Evolutionary conservation across 2,329 filamentous ascomycete genomes (phyloP), one percentile per base, ranked within the genome.

Genomic region (Hymenoscyphus fraxineus): DNA sequence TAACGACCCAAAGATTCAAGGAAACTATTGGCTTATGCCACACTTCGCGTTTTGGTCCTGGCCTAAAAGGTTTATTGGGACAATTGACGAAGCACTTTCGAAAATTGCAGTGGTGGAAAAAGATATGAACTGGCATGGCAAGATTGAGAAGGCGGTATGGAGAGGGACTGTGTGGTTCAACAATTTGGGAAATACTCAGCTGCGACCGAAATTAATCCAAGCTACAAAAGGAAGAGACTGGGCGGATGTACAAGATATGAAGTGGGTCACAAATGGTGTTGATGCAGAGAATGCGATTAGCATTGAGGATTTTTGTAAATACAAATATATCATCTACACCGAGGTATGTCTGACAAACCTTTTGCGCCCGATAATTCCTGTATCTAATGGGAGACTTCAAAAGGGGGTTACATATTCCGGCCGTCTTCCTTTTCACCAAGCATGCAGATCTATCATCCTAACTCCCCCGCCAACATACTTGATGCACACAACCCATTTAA

Each of bases 21-120:
- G 66, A 12, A 78, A 79, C 41, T 76, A 76, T 64, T 85, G 83
- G 74, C 72, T 82, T 4, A 81, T 85, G 76, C 83, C 83, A 64
- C 84, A 82, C 76, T 87, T 83, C 77, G 78, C 78, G 70, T 83
- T 80, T 76, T 85, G 80, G 80, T 78, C 80, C 6, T 85, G 83
- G 83, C 76, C 80, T 27, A 77, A 82, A 57, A 80, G 79, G 61
- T 81, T 81, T 76, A 82, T 81, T 72, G 78, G 77, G 6, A 80
- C 80, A 6, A 70, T 83, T 15, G 67, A 75, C 12, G 74, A 77
- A 59, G 81, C 80, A 0, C 71, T 79, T 0, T 40, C 56, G 0
- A 76, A 76, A 60, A 80, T 82, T 62, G 41, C 73, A 3, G 19
- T 15, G 0, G 68, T 83, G 57, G 81, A 83, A 64, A 57, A 65